These are phyloP conservation scores for Buxus sempervirens DNA, from an alignment of 164 flowering plant species.

Conservation along the genomic window DNA sequence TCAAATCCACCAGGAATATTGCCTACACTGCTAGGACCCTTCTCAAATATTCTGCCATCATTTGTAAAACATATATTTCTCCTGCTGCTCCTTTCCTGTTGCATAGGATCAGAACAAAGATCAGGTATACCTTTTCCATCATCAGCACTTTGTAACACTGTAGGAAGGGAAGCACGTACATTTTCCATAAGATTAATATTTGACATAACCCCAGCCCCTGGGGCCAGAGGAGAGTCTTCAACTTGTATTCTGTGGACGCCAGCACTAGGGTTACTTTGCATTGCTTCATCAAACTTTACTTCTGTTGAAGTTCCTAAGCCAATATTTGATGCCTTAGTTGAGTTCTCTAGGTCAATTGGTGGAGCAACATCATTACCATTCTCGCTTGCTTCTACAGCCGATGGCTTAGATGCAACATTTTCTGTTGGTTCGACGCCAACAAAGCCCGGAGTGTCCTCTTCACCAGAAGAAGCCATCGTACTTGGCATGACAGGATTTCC, in stretches of 20 bases:
- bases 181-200: conserved; percentile 8
- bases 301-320: conserved; percentile 19
- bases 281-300: conserved; percentile 14
- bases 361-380: conserved; percentile 10
- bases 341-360: conserved; percentile 22
- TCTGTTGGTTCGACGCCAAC: conserved; percentile 17
- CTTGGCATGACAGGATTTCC: conserved; percentile 24
- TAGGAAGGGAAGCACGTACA: conserved; percentile 11
- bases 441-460: conserved; percentile 30
- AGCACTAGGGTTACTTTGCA: conserved; percentile 14
- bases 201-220: conserved; percentile 11
- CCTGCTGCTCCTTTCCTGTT: conserved; percentile 14
- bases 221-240: conserved; percentile 16
- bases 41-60: conserved; percentile 23
- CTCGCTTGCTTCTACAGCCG: conserved; percentile 10
- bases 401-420: conserved; percentile 18
- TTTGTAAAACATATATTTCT: conserved; percentile 7
- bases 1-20: conserved; percentile 72
- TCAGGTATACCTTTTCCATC: conserved; percentile 14
- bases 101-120: conserved; percentile 15
- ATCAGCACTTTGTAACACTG: conserved; percentile 14
- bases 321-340: conserved; percentile 18
- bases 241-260: conserved; percentile 11
- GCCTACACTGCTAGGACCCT: conserved; percentile 66
- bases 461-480: conserved; percentile 33